A percentile compares a stretch with the other conserved stretches of the same genome.
These are phyloP conservation scores for Trametes cingulata DNA, from an alignment of 768 basidiomycete species.

Conservation along the genomic window DNA sequence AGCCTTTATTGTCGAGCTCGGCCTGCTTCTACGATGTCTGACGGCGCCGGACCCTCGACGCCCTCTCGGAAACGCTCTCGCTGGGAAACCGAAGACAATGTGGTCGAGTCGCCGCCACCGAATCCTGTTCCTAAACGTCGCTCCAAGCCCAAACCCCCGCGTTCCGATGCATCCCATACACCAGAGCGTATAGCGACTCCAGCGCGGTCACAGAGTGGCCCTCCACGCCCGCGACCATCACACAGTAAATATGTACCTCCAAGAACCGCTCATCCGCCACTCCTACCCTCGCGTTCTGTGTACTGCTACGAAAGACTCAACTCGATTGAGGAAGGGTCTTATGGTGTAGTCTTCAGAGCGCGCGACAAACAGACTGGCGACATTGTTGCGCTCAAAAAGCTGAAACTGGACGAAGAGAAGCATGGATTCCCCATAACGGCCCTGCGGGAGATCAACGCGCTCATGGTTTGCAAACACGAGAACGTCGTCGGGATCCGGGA, in stretches of 20 bases:
- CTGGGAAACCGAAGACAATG: conserved; percentile 60
- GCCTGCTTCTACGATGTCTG: conserved; percentile 12
- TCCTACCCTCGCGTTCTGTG: conserved; percentile 88
- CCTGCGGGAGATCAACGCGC: conserved; percentile 90
- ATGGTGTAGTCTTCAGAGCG: conserved; percentile 97
- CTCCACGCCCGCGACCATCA: conserved; percentile 23
- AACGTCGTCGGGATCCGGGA: conserved; percentile 97
- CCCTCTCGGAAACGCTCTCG: conserved; percentile 76
- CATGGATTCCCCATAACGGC: conserved; percentile 98
- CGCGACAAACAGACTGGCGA: conserved; percentile 92
- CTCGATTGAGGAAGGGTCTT: conserved; percentile 98
- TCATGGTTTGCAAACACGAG: conserved; percentile 92
- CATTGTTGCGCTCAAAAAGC: conserved; percentile 95
- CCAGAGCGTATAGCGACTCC: conserved; percentile 25
- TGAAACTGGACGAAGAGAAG: conserved; percentile 98
- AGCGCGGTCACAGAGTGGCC: conserved; percentile 20
- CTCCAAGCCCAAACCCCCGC: conserved; percentile 44
- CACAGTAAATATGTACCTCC: conserved; percentile 77
- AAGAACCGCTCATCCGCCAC: conserved; percentile 73
- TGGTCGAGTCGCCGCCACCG: conserved; percentile 37
- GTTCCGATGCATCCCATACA: conserved; percentile 19
- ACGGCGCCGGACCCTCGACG: conserved; percentile 43
- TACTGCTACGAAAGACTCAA: conserved; percentile 94
- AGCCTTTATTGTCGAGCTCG: not conserved
- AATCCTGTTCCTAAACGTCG: conserved; percentile 56